A percentile compares a stretch with the other conserved stretches of the same genome.
These are phyloP conservation scores for Hysterangium stoloniferum DNA, from an alignment of 768 basidiomycete species.

Conservation along the genomic window DNA sequence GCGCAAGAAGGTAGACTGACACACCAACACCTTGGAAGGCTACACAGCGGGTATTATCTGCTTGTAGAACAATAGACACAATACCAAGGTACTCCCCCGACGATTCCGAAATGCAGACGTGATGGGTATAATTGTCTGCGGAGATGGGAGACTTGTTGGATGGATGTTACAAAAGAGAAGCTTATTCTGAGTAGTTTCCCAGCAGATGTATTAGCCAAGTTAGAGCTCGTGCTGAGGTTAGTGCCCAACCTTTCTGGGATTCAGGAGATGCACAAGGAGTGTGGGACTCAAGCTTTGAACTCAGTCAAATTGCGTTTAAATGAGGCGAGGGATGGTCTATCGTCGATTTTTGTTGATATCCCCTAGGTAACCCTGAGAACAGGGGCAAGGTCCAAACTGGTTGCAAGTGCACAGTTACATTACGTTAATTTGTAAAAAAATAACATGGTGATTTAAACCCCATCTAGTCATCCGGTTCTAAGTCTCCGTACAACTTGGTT, in stretches of 20 bases:
- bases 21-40: slow-evolving; percentile 51
- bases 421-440: too few species aligned
- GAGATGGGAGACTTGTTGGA: slow-evolving; percentile 75
- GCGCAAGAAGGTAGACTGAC: slow-evolving; percentile 42
- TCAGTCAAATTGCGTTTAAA: background rate
- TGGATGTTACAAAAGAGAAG: slow-evolving; percentile 61
- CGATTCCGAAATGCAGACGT: slow-evolving; percentile 62
- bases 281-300: slow-evolving; percentile 29
- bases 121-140: slow-evolving; percentile 66
- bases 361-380: too few species aligned
- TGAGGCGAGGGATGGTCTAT: background rate
- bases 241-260: slow-evolving; percentile 64
- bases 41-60: slow-evolving; percentile 64
- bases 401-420: too few species aligned
- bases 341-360: slow-evolving; percentile 1
- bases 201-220: slow-evolving; percentile 60
- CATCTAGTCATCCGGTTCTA: slow-evolving; percentile 67
- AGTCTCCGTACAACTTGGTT: slow-evolving; percentile 83
- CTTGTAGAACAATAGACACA: slow-evolving; percentile 61
- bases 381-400: too few species aligned
- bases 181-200: slow-evolving; percentile 48
- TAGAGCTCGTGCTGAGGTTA: slow-evolving; percentile 56
- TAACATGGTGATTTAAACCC: too few species aligned
- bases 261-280: slow-evolving; percentile 77
- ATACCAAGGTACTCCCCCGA: slow-evolving; percentile 45